Base-by-base conservation (phyloP, 805 yeast species). In the Brettanomyces bruxellensis region DNA sequence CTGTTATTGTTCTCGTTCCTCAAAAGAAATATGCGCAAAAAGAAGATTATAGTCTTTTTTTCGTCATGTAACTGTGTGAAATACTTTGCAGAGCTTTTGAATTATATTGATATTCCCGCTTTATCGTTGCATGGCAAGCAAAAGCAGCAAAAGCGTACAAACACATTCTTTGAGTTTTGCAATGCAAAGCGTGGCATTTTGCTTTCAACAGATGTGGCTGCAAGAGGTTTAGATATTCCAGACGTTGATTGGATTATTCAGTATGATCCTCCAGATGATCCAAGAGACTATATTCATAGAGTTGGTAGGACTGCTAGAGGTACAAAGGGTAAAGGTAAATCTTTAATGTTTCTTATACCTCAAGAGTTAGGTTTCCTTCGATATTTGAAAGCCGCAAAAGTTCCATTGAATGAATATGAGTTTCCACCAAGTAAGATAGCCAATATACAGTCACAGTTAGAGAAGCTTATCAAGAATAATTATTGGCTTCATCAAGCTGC, bases 241-340 rank as follows among this genome's bases (percentile, higher is more conserved):
- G 83, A 95, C 28, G 99, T 93, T 46, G 99, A 95, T 71, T 93
- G 99, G 99, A 93, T 93, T 60, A 85, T 93, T 54, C 99, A 93
- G 72, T 93, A 88, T 61, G 99, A 93, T 66, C 99, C 99, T 47
- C 99, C 99, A 65, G 99, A 93, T 83, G 99, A 93, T 70, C 99
- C 99, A 68, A 82, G 98, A 70, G 98, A 93, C 69, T 93, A 93
- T 66, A 93, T 93, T 56, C 99, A 93, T 71, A 81, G 99, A 68
- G 99, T 93, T 35, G 99, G 99, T 55, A 83, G 99, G 74, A 93
- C 99, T 25, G 99, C 99, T 35, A 83, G 99, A 73, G 95, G 95
- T 53, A 69, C 83, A 23, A 62, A 77, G 43, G 98, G 96, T 47
- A 83, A 82, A 62, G 99, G 99, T 58, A 86, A 83, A 67, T 87